Evolutionary conservation across 2,329 filamentous ascomycete genomes (phyloP), one percentile per base, ranked within the genome.

Genomic region (Coniochaeta sp.): DNA sequence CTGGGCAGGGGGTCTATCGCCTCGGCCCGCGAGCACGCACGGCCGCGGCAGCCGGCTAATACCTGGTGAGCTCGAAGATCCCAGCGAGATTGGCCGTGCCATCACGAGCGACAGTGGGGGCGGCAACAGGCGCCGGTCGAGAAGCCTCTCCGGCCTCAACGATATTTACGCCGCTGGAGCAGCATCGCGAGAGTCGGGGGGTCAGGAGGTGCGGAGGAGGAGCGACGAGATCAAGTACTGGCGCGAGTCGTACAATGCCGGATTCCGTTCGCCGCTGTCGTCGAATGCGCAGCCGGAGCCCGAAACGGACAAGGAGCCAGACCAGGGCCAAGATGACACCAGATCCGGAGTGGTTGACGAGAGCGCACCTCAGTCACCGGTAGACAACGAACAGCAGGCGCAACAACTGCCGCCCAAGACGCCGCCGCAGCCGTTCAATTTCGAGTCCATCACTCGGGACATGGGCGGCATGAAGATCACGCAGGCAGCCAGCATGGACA

Each of bases 151-250:
- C 0, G 81, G 83, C 11, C 72, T 87, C 22, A 73, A 77, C 6
- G 74, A 77, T 33, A 64, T 77, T 22, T 71, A 73, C 3, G 69
- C 66, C 19, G 65, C 64, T 12, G 60, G 44, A 1, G 57, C 57
- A 9, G 1, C 71, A 72, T 1, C 8, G 24, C n/a, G 24, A 52
- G 47, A 8, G n/a, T 2, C 26, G 6, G 19, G 12, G 19, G 22
- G 8, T n/a, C 16, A 12, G n/a, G 57, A 34, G 47, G 33, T 70
- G 4, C 78, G 84, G 50, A 79, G 83, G 38, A 79, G 84, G 33
- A 87, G 83, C 67, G 83, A 85, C 60, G 85, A 88, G 69, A 86
- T 87, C 43, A 80, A 82, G 14, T 85, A 84, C 66, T 87, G 85
- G 84, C 78, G 85, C 62, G 80, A 83, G 66, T 87, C 84, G 63